Evolutionary conservation across 2,329 filamentous ascomycete species (phyloP), one percentile per base, ranked within the genome.

Genomic region (Teratosphaeria zuluensis): DNA sequence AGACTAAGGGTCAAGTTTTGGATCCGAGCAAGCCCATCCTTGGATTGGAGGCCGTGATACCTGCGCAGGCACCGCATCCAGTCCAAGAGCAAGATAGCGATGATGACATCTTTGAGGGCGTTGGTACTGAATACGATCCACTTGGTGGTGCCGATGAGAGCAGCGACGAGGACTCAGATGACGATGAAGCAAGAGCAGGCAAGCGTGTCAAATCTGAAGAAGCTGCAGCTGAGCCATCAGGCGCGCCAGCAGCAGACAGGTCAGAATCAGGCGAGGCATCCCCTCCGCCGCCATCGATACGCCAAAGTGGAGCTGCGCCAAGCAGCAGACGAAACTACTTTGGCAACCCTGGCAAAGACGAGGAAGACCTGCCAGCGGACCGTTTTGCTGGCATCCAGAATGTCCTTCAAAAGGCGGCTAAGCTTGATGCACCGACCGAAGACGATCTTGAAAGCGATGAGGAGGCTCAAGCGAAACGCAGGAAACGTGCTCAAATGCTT

Each of bases 361-460:
- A 54, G 2, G 58, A 65, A 42, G 62, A 63, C 12, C 21, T 62
- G n/a, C 56, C 55, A 19, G 55, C 55, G 53, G 62, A 69, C 48
- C 66, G 62, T 19, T 65, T 68, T 58, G 65, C 68, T n/a, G 68
- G 66, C 46, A 68, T 72, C 24, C 60, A 69, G 57, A 65, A 69
- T 56, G 59, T 69, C 58, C 60, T 99, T 67, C 90, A 91, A 74
- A 91, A 91, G 72, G 92, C 92, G 57, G 74, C 75, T 57, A 74
- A 70, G 48, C 70, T 76, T 77, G 81, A 72, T 78, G 72, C 74
- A 2, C 74, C 75, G 3, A 74, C 75, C 11, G 73, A 73, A n/a
- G 74, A 76, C 56, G 77, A 77, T 4, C 68, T 67, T 24, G 72
- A 69, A 6, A 74, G 79, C 60, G 78, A 79, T 56, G 73, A 75